A percentile compares a stretch with the other conserved stretches of the same genome.
Conservation (phyloP, 768 basidiomycete species). For the Amanita pseudoporphyria region DNA sequence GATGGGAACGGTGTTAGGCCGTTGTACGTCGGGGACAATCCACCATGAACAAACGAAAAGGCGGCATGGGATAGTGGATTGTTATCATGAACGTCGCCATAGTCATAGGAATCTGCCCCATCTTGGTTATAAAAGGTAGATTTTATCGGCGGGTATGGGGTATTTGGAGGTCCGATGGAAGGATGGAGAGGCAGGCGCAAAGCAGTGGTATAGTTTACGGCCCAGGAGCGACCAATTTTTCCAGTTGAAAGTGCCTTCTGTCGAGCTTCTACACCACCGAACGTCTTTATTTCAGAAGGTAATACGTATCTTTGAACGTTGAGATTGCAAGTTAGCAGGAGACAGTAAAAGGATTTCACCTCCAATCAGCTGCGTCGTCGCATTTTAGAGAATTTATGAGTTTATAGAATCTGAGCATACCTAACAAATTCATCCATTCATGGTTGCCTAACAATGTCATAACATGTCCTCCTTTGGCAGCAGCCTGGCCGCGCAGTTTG, state of each 20-base stretch:
- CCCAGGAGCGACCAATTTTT: constrained; percentile 74
- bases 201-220: constrained; percentile 74
- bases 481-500: constrained; percentile 66
- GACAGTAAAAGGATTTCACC: constrained; percentile 29
- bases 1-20: constrained; percentile 76
- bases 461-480: constrained; percentile 56
- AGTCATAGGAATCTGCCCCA: constrained; percentile 12
- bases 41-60: constrained; percentile 90
- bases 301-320: constrained; percentile 62
- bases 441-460: constrained; percentile 87
- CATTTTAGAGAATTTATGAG: constrained; percentile 5
- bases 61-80: constrained; percentile 65
- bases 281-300: constrained; percentile 72
- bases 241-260: constrained; percentile 70
- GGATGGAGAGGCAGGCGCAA: constrained; percentile 76
- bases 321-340: neutral
- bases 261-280: constrained; percentile 61
- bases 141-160: constrained; percentile 31
- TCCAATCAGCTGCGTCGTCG: constrained; percentile 66
- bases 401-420: constrained; percentile 23
- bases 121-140: constrained; percentile 21
- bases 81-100: constrained; percentile 11
- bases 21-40: constrained; percentile 69
- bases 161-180: constrained; percentile 57
- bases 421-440: constrained; percentile 90